phyloP scores from a whole-genome alignment of 176 grass and related monocot genomes.

The Thinopyrum elongatum region DNA sequence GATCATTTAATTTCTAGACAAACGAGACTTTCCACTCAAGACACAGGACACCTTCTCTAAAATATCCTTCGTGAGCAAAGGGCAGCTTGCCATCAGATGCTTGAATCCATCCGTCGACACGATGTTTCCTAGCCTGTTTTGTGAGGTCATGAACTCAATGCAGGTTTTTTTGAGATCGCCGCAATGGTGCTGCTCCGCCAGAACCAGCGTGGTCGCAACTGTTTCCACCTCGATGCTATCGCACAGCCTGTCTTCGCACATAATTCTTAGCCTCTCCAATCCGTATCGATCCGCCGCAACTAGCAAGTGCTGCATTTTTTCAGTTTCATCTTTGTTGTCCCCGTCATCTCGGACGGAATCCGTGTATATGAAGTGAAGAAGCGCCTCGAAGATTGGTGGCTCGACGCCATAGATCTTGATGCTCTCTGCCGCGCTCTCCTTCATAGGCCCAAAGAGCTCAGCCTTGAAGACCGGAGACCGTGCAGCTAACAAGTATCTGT shows the following conservation, averaged over 20 bases:
- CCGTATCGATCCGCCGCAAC: conserved; percentile 31
- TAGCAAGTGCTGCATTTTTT: neutral
- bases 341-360: too few species aligned
- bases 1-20: too few species aligned
- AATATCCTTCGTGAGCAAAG: neutral
- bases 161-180: neutral
- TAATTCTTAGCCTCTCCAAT: neutral
- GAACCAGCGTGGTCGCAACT: neutral
- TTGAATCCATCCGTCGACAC: conserved; percentile 15
- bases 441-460: neutral
- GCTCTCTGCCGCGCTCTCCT: neutral
- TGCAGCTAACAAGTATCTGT: neutral
- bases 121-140: neutral
- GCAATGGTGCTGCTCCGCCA: conserved; percentile 25
- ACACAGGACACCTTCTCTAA: neutral
- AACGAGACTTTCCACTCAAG: neutral
- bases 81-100: conserved; percentile 11
- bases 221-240: neutral
- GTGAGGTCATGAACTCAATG: neutral
- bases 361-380: neutral
- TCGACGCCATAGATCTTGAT: neutral
- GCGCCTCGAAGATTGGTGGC: neutral
- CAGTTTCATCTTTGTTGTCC: too few species aligned
- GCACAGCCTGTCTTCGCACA: neutral
- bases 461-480: neutral